phyloP scores from a whole-genome alignment of 1,139 yeast genomes.

The Candida sp. region DNA sequence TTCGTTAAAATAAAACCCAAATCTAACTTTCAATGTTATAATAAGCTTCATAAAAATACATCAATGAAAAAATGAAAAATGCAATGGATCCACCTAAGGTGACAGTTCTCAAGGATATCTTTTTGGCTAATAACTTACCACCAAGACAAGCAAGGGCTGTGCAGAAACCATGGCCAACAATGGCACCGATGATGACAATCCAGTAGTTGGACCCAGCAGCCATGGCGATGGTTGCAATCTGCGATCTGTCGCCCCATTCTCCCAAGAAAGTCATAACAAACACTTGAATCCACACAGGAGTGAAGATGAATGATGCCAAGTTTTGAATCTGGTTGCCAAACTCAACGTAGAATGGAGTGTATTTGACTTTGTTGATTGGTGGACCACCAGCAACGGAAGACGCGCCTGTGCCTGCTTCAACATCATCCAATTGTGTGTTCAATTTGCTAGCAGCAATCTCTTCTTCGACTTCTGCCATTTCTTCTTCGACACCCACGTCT shows the following conservation, averaged over 20 bases:
- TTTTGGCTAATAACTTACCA: conserved; percentile 88
- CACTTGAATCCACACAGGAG: conserved; percentile 95
- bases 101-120: conserved; percentile 89
- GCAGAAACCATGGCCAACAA: conserved; percentile 90
- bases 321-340: conserved; percentile 43
- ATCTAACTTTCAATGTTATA: conserved; percentile 27
- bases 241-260: conserved; percentile 99
- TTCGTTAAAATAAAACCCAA: background rate
- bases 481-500: conserved; percentile 89
- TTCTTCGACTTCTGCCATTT: conserved; percentile 95
- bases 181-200: conserved; percentile 89
- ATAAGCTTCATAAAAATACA: conserved; percentile 76
- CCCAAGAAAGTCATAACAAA: conserved; percentile 96
- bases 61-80: conserved; percentile 78
- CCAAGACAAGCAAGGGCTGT: conserved; percentile 94
- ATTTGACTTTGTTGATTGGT: conserved; percentile 7
- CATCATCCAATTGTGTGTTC: conserved; percentile 50
- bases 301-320: conserved; percentile 66
- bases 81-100: conserved; percentile 91
- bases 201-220: conserved; percentile 97
- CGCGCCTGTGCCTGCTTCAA: conserved; percentile 56
- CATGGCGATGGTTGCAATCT: conserved; percentile 98
- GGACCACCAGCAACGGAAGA: conserved; percentile 10
- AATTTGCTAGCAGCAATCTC: conserved; percentile 76
- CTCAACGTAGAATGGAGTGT: conserved; percentile 28